Evolutionary conservation across 2,329 filamentous ascomycete species (phyloP).

Genomic region (Xylariaceae sp.): DNA sequence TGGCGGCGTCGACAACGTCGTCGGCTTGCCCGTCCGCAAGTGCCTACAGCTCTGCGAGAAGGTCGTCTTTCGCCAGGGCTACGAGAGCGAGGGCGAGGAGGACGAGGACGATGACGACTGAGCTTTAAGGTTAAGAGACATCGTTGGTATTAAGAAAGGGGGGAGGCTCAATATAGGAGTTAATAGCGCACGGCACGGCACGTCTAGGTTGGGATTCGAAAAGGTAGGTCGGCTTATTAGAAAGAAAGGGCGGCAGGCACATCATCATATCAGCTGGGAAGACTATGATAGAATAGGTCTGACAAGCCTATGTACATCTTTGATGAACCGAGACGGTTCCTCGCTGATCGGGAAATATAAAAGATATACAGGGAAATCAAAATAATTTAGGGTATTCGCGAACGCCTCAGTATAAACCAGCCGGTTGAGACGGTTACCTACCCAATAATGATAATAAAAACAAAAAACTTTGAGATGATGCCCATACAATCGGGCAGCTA

Average conservation of each 20-base stretch:
- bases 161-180: too few relatives aligned
- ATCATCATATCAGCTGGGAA: too few relatives aligned
- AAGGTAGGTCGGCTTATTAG: too few relatives aligned
- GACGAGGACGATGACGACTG: slow-evolving; percentile 16
- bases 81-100: slow-evolving; percentile 57
- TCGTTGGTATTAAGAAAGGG: neutral
- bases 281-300: too few relatives aligned
- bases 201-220: too few relatives aligned
- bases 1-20: slow-evolving; percentile 89
- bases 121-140: neutral
- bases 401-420: neutral
- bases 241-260: too few relatives aligned
- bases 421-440: neutral
- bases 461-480: neutral
- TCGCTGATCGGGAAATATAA: too few relatives aligned
- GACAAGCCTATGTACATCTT: too few relatives aligned
- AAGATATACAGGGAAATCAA: too few relatives aligned
- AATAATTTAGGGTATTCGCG: neutral
- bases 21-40: slow-evolving; percentile 81
- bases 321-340: too few relatives aligned
- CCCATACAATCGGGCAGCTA: neutral
- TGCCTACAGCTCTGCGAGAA: slow-evolving; percentile 84
- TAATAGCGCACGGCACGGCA: too few relatives aligned
- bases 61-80: slow-evolving; percentile 76
- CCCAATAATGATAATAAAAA: neutral